Base-by-base conservation (phyloP, 2,329 filamentous ascomycete species). In the Rhynchosporium graminicola region DNA sequence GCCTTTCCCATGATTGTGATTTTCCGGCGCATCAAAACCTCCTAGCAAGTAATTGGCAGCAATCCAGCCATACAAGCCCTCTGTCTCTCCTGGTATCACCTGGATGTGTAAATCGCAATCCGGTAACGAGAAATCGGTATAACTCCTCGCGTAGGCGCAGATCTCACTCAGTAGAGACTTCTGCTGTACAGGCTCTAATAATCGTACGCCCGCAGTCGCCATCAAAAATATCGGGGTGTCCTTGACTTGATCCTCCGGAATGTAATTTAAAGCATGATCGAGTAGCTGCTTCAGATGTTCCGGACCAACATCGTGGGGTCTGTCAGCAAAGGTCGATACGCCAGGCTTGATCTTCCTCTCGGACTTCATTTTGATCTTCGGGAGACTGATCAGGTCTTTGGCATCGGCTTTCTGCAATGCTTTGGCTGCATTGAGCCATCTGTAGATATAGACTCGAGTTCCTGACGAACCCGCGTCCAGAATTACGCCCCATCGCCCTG, bases 381-480 rank as follows among this genome's bases (percentile, higher is more conserved):
- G 95, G 33, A 99, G 79, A 56, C 82, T 85, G 63, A 85, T 83
- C 55, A 93, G 74, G 47, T 90, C 82, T 46, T 85, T 77, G 26
- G 78, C 72, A 50, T 82, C 79, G 42, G 85, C 87, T 60, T 87
- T 79, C 65, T 86, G 81, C 71, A 85, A 80, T 67, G 90, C 88
- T 69, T 82, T 82, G 45, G 85, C 80, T 67, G 87, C 87, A 73
- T 96, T 89, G 73, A 93, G 85, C 95, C 95, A 99, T 77, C 88
- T 86, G 79, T 99, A 99, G 62, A 99, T 86, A 76, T 99, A 92
- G 67, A 97, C 83, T 75, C 95, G 90, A 72, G 94, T 98, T 75
- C 95, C 94, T 76, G 95, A 98, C 77, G 95, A 98, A 70, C 95
- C 95, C 75, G 95, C 95, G 83, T 99, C 95, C 73, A 99, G 85